A percentile compares a stretch with the other conserved stretches of the same genome.
Conservation (phyloP, 129 eudicot species). For the Arctium lappa region DNA sequence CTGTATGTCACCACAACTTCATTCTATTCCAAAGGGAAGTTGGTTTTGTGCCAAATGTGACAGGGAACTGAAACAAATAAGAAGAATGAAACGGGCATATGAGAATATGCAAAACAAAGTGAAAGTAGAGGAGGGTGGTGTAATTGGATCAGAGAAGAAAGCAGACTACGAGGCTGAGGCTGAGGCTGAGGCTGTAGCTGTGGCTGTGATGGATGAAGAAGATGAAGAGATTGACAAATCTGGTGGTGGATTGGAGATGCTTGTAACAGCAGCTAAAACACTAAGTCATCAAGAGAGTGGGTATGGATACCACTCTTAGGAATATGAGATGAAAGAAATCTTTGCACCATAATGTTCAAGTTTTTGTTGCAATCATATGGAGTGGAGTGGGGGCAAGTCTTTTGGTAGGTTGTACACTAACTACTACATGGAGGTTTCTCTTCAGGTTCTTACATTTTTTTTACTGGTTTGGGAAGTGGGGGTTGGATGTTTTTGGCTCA, state of each 20-base stretch:
- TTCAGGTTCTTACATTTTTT: conserved; percentile 7
- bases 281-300: conserved; percentile 40
- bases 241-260: conserved; percentile 74
- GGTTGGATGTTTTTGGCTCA: background rate
- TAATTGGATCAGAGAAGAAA: background rate
- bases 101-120: conserved; percentile 32
- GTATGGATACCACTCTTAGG: conserved; percentile 16
- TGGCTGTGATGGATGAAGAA: conserved; percentile 6
- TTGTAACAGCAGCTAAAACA: conserved; percentile 66
- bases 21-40: conserved; percentile 54
- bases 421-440: background rate
- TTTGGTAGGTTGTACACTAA: conserved; percentile 12
- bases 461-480: background rate
- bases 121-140: conserved; percentile 23
- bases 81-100: conserved; percentile 38
- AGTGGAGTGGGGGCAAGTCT: background rate
- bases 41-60: conserved; percentile 83
- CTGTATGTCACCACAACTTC: conserved; percentile 64
- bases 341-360: conserved; percentile 1
- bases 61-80: conserved; percentile 45
- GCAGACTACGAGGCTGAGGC: background rate
- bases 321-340: conserved; percentile 10
- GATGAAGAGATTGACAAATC: conserved; percentile 26
- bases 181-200: background rate
- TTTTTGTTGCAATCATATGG: conserved; percentile 2